Conservation (phyloP, 371 early-diverging fungal species). For the Mucor ambiguus region DNA sequence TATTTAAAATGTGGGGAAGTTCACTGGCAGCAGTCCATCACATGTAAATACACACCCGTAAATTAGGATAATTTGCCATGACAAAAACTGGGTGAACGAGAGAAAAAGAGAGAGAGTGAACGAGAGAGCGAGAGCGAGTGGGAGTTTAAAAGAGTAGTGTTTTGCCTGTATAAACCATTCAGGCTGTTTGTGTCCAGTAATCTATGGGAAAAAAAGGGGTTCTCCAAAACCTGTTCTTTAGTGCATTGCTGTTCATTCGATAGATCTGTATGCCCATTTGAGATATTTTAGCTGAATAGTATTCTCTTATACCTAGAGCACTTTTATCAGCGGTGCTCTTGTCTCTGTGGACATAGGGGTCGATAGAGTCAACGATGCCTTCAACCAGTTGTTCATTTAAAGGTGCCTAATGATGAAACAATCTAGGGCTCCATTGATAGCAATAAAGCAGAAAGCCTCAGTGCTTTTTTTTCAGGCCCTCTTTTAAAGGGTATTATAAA, state of each 20-base stretch:
- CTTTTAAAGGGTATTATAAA: too few species aligned
- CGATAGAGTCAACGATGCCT: too few species aligned
- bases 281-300: not conserved
- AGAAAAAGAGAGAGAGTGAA: too few species aligned
- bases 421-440: too few species aligned
- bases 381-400: too few species aligned
- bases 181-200: not conserved
- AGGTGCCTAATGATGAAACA: too few species aligned
- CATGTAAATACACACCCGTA: not conserved
- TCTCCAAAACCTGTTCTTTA: not conserved
- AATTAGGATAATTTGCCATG: not conserved
- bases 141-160: not conserved
- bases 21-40: not conserved
- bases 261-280: not conserved
- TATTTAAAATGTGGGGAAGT: slow-evolving; percentile 8
- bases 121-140: not conserved
- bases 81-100: not conserved
- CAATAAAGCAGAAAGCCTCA: too few species aligned
- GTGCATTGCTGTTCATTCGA: not conserved
- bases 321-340: too few species aligned
- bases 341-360: too few species aligned
- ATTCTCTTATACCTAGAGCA: too few species aligned
- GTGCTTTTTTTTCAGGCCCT: too few species aligned
- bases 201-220: not conserved
- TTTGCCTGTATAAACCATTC: not conserved